These are phyloP conservation scores for Musa schizocarpa DNA, from an alignment of 176 grass and related monocot genomes.

Conservation along the genomic window DNA sequence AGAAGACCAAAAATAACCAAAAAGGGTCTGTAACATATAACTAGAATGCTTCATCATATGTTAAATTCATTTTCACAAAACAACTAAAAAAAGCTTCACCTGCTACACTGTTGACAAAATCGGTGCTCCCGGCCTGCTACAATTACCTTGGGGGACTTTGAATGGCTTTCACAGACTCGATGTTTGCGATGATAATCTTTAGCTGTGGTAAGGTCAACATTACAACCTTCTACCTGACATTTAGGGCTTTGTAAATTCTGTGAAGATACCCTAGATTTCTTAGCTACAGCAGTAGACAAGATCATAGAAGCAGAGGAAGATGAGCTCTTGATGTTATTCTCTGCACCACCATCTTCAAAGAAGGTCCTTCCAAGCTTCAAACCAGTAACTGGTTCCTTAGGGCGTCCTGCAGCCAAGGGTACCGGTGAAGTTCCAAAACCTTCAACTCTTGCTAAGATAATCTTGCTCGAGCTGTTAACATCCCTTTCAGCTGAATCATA, in stretches of 20 bases:
- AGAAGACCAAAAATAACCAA: not conserved
- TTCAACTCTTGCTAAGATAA: slow-evolving; percentile 15
- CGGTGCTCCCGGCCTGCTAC: slow-evolving; percentile 64
- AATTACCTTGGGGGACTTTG: slow-evolving; percentile 58
- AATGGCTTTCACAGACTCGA: slow-evolving; percentile 58
- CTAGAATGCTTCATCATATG: not conserved
- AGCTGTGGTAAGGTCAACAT: slow-evolving; percentile 56
- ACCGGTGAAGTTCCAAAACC: slow-evolving; percentile 23
- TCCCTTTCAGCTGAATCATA: slow-evolving; percentile 21
- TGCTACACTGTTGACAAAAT: slow-evolving; percentile 97
- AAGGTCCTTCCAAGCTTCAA: slow-evolving; percentile 34
- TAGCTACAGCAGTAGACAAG: slow-evolving; percentile 8
- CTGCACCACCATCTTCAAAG: slow-evolving; percentile 45
- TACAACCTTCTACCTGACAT: slow-evolving; percentile 88
- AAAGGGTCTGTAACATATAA: not conserved
- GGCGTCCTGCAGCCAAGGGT: not conserved
- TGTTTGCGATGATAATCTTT: slow-evolving; percentile 93
- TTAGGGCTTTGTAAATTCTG: slow-evolving; percentile 17
- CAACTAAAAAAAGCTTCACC: slow-evolving; percentile 20
- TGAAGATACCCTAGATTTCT: slow-evolving; percentile 7
- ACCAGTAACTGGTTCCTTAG: slow-evolving; percentile 12
- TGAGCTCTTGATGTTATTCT: slow-evolving; percentile 26
- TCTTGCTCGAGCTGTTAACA: not conserved
- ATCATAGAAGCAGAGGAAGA: slow-evolving; percentile 5
- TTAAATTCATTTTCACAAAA: not conserved